Evolutionary conservation across 371 early-diverging fungal species (phyloP).

Genomic region (Haplosporangium sp.): DNA sequence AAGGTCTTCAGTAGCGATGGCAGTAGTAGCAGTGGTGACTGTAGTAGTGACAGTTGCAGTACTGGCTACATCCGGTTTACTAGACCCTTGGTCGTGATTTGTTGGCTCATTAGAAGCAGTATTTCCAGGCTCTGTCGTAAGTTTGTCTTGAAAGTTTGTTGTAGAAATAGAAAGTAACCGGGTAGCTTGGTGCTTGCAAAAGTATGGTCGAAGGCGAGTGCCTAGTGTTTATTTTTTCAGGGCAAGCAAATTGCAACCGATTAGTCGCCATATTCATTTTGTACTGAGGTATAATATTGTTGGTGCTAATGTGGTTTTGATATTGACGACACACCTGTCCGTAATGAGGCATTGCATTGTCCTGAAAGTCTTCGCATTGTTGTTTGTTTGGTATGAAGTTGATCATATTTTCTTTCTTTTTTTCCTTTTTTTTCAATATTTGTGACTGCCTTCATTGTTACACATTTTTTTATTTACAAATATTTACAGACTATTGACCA

Average conservation of each 20-base stretch:
- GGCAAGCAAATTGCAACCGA: neutral
- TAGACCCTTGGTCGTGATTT: neutral
- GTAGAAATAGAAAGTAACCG: neutral
- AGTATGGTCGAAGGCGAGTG: neutral
- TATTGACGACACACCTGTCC: neutral
- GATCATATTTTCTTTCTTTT: neutral
- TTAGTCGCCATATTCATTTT: neutral
- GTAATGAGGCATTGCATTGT: neutral
- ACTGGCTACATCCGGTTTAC: neutral
- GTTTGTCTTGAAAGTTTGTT: constrained; percentile 4
- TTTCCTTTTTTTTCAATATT: neutral
- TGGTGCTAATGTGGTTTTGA: too few relatives aligned
- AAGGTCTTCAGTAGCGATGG: constrained; percentile 20
- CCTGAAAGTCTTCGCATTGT: constrained; percentile 3
- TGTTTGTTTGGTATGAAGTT: neutral
- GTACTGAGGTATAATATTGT: too few relatives aligned
- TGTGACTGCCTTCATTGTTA: constrained; percentile 1
- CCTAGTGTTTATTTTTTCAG: neutral
- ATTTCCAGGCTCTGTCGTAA: neutral
- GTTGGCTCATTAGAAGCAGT: neutral
- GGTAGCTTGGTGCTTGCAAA: neutral
- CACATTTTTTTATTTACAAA: neutral
- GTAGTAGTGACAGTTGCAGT: neutral
- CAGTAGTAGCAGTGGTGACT: neutral
- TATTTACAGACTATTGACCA: constrained; percentile 4